Evolutionary conservation across 805 yeast species (phyloP).

Genomic region (Kazachstania psychrophila): DNA sequence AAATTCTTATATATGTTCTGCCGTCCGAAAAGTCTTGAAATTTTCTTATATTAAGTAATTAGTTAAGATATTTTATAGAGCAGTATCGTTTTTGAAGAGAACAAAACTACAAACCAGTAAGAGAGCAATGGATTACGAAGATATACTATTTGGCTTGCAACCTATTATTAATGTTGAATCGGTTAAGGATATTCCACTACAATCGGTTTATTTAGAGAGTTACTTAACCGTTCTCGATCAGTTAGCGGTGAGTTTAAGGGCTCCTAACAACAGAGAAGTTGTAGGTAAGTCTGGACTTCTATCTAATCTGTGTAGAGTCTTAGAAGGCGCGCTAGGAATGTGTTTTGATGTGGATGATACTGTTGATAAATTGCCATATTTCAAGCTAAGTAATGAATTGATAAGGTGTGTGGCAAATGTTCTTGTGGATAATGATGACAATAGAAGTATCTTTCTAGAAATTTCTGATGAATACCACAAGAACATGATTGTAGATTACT

Average conservation of each 20-base stretch:
- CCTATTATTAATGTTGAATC: constrained; percentile 20
- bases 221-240: constrained; percentile 22
- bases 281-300: constrained; percentile 25
- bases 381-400: constrained; percentile 21
- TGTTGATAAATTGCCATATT: constrained; percentile 7
- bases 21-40: too few relatives aligned
- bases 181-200: constrained; percentile 12
- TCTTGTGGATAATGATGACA: constrained; percentile 26
- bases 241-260: constrained; percentile 25
- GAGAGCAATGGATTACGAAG: constrained; percentile 28
- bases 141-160: constrained; percentile 24
- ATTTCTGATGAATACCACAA: constrained; percentile 3
- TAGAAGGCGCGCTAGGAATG: constrained; percentile 8
- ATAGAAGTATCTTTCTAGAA: constrained; percentile 16
- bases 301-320: constrained; percentile 12
- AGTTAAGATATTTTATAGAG: too few relatives aligned
- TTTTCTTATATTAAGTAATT: too few relatives aligned
- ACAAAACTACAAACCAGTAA: too few relatives aligned
- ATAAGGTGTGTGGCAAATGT: constrained; percentile 29
- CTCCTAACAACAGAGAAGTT: constrained; percentile 24
- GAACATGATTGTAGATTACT: constrained; percentile 12
- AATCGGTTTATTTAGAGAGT: constrained; percentile 14
- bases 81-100: too few relatives aligned
- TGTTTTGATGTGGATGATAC: constrained; percentile 9
- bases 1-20: too few relatives aligned